A percentile compares a stretch with the other conserved stretches of the same genome.
phyloP scores from a whole-genome alignment of 163 green algal genomes.

The Chloromonas sp. region DNA sequence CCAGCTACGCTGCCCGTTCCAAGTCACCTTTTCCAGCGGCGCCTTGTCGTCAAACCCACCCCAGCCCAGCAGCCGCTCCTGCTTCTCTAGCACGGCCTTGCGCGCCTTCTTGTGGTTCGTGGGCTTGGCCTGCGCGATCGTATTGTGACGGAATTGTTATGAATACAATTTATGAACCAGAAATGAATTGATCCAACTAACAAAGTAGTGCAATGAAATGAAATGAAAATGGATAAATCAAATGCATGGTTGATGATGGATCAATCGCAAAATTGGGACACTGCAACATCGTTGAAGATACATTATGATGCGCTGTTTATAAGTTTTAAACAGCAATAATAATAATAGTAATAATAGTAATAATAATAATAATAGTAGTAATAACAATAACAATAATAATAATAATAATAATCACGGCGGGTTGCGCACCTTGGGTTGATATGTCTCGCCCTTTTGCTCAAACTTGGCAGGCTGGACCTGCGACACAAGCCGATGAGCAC shows the following conservation, averaged over 20 bases:
- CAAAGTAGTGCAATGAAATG: background rate
- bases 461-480: slow-evolving; percentile 52
- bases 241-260: too few relatives aligned
- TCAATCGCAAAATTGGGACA: too few relatives aligned
- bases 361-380: too few relatives aligned
- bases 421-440: slow-evolving; percentile 17
- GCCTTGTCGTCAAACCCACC: slow-evolving; percentile 80
- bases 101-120: slow-evolving; percentile 31
- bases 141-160: too few relatives aligned
- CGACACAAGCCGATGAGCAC: background rate
- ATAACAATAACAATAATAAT: too few relatives aligned
- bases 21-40: slow-evolving; percentile 32
- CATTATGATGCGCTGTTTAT: too few relatives aligned
- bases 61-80: slow-evolving; percentile 71
- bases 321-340: too few relatives aligned
- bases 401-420: too few relatives aligned
- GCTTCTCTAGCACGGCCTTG: slow-evolving; percentile 47
- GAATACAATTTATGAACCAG: too few relatives aligned
- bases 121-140: background rate
- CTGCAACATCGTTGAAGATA: too few relatives aligned
- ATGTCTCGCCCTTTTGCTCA: slow-evolving; percentile 73
- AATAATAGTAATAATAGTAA: too few relatives aligned
- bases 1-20: background rate
- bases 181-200: too few relatives aligned
- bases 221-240: background rate